phyloP scores from a whole-genome alignment of 2,329 filamentous ascomycete species.

The Hawksworthiomyces lignivorus region DNA sequence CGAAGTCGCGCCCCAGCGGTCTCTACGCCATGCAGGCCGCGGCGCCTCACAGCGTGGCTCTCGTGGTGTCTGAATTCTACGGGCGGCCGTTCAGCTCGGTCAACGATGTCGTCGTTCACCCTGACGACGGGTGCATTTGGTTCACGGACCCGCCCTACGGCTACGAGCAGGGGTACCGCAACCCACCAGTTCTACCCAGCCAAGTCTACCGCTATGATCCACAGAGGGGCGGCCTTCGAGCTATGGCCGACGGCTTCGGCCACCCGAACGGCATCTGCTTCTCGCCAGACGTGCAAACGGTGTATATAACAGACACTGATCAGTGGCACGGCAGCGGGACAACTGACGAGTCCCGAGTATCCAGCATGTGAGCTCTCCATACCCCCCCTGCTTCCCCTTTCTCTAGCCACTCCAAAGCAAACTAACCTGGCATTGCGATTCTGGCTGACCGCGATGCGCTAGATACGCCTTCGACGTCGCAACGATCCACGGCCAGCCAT shows the following conservation, averaged over 20 bases:
- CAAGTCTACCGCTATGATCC: constrained; percentile 41
- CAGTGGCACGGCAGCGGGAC: constrained; percentile 22
- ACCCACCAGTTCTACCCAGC: constrained; percentile 33
- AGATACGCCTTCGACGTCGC: constrained; percentile 43
- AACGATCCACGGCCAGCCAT: constrained; percentile 26
- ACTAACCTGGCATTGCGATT: no score
- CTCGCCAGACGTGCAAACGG: constrained; percentile 26
- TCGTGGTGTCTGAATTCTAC: constrained; percentile 34
- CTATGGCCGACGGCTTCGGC: constrained; percentile 39
- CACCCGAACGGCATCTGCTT: constrained; percentile 35
- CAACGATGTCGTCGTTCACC: constrained; percentile 33
- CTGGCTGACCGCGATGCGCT: no score
- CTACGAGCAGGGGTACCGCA: constrained; percentile 36
- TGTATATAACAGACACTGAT: constrained; percentile 37
- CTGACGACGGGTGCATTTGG: constrained; percentile 34
- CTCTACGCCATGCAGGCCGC: constrained; percentile 25
- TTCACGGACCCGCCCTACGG: constrained; percentile 41
- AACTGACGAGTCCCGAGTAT: constrained; percentile 20
- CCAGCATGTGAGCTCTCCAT: constrained; percentile 7
- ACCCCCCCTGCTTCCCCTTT: no score
- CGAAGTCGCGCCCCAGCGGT: constrained; percentile 24
- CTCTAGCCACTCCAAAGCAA: no score
- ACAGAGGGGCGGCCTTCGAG: constrained; percentile 31
- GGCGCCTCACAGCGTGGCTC: constrained; percentile 22
- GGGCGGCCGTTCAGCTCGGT: constrained; percentile 39